phyloP scores from a whole-genome alignment of 83 land plant genomes.

The Isoetes engelmannii region DNA sequence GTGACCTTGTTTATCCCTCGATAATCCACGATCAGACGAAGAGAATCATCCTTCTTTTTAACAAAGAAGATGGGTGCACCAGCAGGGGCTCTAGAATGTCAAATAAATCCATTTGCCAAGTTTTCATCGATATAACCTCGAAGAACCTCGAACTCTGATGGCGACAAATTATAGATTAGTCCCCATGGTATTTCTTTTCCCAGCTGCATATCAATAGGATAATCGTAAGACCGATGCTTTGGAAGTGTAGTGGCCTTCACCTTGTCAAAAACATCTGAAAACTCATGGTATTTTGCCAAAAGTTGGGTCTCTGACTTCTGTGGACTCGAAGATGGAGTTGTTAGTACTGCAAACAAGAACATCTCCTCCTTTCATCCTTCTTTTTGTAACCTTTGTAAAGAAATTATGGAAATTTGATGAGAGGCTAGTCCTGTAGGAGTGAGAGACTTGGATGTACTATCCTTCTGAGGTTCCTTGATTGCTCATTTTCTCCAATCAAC shows the following conservation, averaged over 20 bases:
- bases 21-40: slow-evolving; percentile 1
- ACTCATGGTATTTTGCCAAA: not conserved
- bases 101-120: slow-evolving; percentile 1
- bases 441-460: not conserved
- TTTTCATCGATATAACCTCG: not conserved
- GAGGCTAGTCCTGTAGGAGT: not conserved
- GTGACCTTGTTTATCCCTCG: not conserved
- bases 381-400: not conserved
- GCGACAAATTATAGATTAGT: slow-evolving; percentile 12
- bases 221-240: slow-evolving; percentile 10
- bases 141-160: not conserved
- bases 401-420: not conserved
- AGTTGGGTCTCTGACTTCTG: not conserved
- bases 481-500: slow-evolving; percentile 1
- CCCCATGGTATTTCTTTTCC: slow-evolving; percentile 5
- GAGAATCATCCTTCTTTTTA: slow-evolving; percentile 5
- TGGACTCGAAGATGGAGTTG: not conserved
- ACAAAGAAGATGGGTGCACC: slow-evolving; percentile 2
- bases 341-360: not conserved
- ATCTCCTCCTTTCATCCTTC: slow-evolving; percentile 3
- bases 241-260: not conserved
- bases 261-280: slow-evolving; percentile 16
- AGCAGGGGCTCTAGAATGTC: slow-evolving; percentile 13
- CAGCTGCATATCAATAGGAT: not conserved
- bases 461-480: not conserved